Evolutionary conservation across 1,139 yeast genomes (phyloP).

Genomic region (Yamadazyma diospyri): DNA sequence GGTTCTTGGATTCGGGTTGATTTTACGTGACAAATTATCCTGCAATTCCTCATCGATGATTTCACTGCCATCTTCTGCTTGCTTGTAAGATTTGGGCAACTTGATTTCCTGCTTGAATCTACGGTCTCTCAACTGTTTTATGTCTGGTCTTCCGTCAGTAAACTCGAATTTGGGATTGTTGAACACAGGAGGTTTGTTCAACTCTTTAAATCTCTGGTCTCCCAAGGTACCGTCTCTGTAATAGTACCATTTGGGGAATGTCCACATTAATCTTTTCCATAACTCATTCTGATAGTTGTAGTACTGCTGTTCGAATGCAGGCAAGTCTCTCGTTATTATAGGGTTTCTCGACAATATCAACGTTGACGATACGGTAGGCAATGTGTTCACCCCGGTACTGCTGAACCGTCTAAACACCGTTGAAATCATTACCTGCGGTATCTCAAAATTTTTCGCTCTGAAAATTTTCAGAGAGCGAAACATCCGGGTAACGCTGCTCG

Average conservation of each 20-base stretch:
- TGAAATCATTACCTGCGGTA: neutral
- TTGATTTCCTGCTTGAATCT: slow-evolving; percentile 71
- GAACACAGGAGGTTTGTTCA: slow-evolving; percentile 72
- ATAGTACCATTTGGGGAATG: slow-evolving; percentile 92
- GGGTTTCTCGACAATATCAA: slow-evolving; percentile 79
- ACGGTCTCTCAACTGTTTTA: slow-evolving; percentile 86
- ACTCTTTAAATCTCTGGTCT: slow-evolving; percentile 74
- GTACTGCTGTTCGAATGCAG: slow-evolving; percentile 71
- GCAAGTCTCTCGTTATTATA: slow-evolving; percentile 71
- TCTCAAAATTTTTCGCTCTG: slow-evolving; percentile 2
- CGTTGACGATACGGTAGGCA: slow-evolving; percentile 28
- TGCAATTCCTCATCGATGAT: slow-evolving; percentile 32
- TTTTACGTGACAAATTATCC: slow-evolving; percentile 64
- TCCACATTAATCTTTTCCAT: slow-evolving; percentile 93
- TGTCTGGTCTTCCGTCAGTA: slow-evolving; percentile 81
- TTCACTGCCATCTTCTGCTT: slow-evolving; percentile 37
- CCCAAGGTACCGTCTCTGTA: slow-evolving; percentile 87
- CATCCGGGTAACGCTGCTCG: slow-evolving; percentile 1
- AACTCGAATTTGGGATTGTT: slow-evolving; percentile 73
- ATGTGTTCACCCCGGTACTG: slow-evolving; percentile 2
- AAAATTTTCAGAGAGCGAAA: slow-evolving; percentile 5
- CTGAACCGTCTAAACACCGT: slow-evolving; percentile 3
- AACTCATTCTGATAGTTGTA: slow-evolving; percentile 82
- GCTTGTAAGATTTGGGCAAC: slow-evolving; percentile 58
- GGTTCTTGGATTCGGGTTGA: slow-evolving; percentile 64